Evolutionary conservation across 371 early-diverging fungal species (phyloP).

Genomic region (Lichtheimia hyalospora): DNA sequence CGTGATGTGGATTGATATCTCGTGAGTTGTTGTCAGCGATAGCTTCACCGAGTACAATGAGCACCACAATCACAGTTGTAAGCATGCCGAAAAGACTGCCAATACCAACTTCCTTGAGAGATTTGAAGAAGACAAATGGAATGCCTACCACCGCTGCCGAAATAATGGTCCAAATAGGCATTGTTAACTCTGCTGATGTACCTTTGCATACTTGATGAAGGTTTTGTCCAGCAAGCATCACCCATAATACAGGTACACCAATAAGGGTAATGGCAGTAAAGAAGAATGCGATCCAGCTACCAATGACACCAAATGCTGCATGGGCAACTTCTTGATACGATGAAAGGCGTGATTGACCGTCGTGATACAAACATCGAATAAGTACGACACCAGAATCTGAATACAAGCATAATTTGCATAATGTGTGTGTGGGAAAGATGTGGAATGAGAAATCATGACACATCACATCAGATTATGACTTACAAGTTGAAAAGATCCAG

Average conservation of each 20-base stretch:
- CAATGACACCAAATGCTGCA: conserved; percentile 66
- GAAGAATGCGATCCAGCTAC: conserved; percentile 63
- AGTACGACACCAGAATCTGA: conserved; percentile 24
- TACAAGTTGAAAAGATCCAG: conserved; percentile 45
- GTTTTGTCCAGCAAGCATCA: conserved; percentile 72
- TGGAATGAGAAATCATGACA: too few species aligned
- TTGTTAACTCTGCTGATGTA: conserved; percentile 26
- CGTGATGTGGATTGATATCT: conserved; percentile 20
- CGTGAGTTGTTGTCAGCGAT: conserved; percentile 14
- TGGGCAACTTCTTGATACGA: conserved; percentile 62
- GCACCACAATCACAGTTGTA: conserved; percentile 40
- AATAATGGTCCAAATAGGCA: conserved; percentile 63
- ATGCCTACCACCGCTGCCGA: conserved; percentile 62
- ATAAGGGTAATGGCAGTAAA: conserved; percentile 64
- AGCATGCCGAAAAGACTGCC: conserved; percentile 36
- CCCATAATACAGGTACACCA: conserved; percentile 72
- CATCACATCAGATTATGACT: background rate
- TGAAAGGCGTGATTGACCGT: conserved; percentile 37
- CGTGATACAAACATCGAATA: conserved; percentile 23
- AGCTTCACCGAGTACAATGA: conserved; percentile 37
- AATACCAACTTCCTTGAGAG: conserved; percentile 75
- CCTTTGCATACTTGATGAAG: conserved; percentile 45
- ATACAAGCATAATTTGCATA: conserved; percentile 1
- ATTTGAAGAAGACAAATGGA: conserved; percentile 69
- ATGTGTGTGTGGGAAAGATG: background rate